Evolutionary conservation across 192 early-diverging fungal genomes (phyloP), one percentile per base, ranked within the genome.

Genomic region (Diversispora eburnea): DNA sequence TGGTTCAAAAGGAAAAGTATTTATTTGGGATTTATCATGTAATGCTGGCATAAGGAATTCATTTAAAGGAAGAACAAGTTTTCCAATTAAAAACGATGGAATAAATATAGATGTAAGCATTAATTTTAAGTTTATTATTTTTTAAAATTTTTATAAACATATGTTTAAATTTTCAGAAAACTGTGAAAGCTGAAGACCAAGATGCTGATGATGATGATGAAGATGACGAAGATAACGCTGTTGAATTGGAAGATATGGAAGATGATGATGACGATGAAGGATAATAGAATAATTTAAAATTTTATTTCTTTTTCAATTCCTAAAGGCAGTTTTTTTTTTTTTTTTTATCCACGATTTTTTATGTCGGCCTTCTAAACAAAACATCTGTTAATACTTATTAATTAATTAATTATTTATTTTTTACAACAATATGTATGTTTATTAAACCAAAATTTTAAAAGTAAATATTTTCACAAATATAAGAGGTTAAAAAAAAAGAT

Each of bases 1-100:
- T 22, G 98, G 98, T 46, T 93, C 92, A 20, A 87, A 86, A 8
- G 98, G 96, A 69, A 94, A 95, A 73, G 82, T 97, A 51, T 84
- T 91, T 39, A 86, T 99, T 9, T 98, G 96, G 96, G 93, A 99
- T 77, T 82, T 98, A 76, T 89, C 91, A 20, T 88, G 90, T 15
- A 98, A 97, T 75, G 86, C 89, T n/a, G 88, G 90, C 48, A 85
- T 99, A 9, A 81, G 95, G 56, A 65, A 84, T 19, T 84, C 88
- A 3, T 93, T 94, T 61, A 77, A 79, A 64, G 79, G 79, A 39
- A 80, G 82, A 8, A 22, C 45, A 43, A 54, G 4, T 12, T 8
- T 69, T 39, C 65, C 60, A 64, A n/a, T 46, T 52, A 12, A 17
- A 67, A 10, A 46, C 49, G 5, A 69, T 42, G 49, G 19, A 47